Evolutionary conservation across 805 yeast genomes (phyloP), one percentile per base, ranked within the genome.

Genomic region (Candida caryicola): DNA sequence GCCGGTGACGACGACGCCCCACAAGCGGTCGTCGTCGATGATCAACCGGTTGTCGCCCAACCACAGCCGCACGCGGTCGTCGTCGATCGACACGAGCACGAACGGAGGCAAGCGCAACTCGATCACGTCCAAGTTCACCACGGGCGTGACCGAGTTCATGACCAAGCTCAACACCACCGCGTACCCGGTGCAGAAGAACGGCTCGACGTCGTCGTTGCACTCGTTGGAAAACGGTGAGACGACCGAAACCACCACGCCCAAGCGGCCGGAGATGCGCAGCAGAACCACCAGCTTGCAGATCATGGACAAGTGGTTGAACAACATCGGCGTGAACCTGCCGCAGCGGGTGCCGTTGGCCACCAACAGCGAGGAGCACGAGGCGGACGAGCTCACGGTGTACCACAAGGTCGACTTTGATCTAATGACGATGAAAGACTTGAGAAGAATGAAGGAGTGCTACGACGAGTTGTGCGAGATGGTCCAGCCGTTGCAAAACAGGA

Each of bases 301-400:
- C 13, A 65, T 68, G 68, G 74, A 68, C 42, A 64, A 59, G 42
- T 68, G 73, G 72, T 64, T 68, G 41, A 63, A 57, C 44, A 66
- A 64, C 45, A 44, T 68, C 7, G 40, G 44, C 5, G 43, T 40
- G 5, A 37, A 30, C 12, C 43, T 36, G 38, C 31, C 16, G 17
- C 36, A n/a, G 34, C 29, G 39, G 23, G 25, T 29, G 7, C 29
- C 33, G 6, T 33, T 39, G 33, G 35, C 33, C 34, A 33, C 34
- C 13, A 23, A 14, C 41, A 35, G 29, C 16, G 40, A 32, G 29
- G 39, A 31, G 19, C 23, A n/a, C 17, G 39, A 23, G 19, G 23
- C 21, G 18, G 27, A 49, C 4, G 67, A 66, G 36, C 50, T 67
- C 25, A 57, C 64, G 23, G 54, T 54, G 40, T 68, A 46, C 43